Percentiles rank a stretch among this genome's conserved stretches.
Conservation (phyloP, 495 filamentous ascomycete genomes). For the Penicillium bialowiezense region DNA sequence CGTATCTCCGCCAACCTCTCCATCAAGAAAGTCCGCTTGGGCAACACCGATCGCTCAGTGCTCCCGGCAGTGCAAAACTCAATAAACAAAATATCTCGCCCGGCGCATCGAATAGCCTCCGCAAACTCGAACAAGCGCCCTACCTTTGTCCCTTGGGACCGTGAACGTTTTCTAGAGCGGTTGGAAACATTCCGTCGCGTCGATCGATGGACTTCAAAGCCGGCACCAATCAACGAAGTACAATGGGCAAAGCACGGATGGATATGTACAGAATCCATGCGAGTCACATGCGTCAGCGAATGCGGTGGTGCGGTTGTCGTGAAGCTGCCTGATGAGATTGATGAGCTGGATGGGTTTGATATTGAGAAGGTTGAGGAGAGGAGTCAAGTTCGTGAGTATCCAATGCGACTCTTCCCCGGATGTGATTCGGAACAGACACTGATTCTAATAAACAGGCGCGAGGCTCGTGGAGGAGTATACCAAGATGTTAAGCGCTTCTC, state of each 20-base stretch:
- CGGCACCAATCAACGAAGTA: conserved; percentile 78
- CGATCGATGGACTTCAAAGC: conserved; percentile 77
- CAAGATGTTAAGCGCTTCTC: conserved; percentile 67
- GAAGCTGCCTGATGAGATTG: conserved; percentile 63
- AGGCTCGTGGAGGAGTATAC: conserved; percentile 76
- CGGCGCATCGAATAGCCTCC: conserved; percentile 20
- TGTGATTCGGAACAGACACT: background rate
- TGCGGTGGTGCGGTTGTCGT: conserved; percentile 82
- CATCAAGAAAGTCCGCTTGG: conserved; percentile 40
- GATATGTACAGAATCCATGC: conserved; percentile 78
- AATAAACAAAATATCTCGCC: conserved; percentile 23
- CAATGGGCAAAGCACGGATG: conserved; percentile 95
- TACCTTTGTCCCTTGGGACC: conserved; percentile 80
- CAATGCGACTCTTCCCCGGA: no score
- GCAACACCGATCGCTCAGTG: conserved; percentile 20
- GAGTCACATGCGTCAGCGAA: conserved; percentile 74
- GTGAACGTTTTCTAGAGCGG: conserved; percentile 74
- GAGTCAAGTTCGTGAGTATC: conserved; percentile 54
- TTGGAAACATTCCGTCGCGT: conserved; percentile 86
- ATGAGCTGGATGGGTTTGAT: conserved; percentile 47
- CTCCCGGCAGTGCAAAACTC: conserved; percentile 25
- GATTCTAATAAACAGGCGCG: conserved; percentile 24
- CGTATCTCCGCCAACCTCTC: conserved; percentile 31
- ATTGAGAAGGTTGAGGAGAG: conserved; percentile 60
- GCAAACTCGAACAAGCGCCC: conserved; percentile 35